Percentiles rank a stretch among this genome's conserved stretches.
phyloP scores from a whole-genome alignment of 2,329 filamentous ascomycete species.

The Hysterium pulicare region DNA sequence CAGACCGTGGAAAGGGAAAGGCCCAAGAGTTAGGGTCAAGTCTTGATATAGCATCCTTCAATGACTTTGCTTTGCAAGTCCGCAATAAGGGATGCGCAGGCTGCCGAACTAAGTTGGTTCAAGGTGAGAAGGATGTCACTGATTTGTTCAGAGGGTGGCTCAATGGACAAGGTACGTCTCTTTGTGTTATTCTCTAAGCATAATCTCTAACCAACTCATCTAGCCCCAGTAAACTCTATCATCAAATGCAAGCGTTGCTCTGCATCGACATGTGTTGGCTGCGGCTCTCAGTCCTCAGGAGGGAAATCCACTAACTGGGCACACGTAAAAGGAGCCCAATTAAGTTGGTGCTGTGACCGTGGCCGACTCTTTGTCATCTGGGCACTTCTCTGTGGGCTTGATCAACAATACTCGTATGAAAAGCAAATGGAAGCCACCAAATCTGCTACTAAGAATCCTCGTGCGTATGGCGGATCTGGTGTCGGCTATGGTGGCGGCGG shows the following conservation, averaged over 20 bases:
- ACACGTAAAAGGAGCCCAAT: constrained; percentile 7
- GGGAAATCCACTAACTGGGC: constrained; percentile 2
- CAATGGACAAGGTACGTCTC: too few relatives aligned
- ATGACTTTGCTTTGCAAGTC: constrained; percentile 12
- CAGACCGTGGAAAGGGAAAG: too few relatives aligned
- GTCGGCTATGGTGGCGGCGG: constrained; percentile 9
- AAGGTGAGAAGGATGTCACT: constrained; percentile 9
- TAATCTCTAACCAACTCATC: too few relatives aligned
- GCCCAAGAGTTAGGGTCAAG: too few relatives aligned
- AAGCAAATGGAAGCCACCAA: constrained; percentile 9
- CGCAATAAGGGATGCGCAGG: constrained; percentile 9
- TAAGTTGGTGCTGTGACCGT: constrained; percentile 35
- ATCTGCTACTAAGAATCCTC: background rate
- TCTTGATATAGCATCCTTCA: constrained; percentile 3
- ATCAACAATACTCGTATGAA: constrained; percentile 19
- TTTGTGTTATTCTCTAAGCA: too few relatives aligned
- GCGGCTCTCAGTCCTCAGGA: constrained; percentile 7
- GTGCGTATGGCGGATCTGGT: constrained; percentile 3
- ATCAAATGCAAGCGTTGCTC: constrained; percentile 18
- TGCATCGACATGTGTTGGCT: constrained; percentile 15
- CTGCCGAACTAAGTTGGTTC: constrained; percentile 12
- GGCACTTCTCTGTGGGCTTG: constrained; percentile 37
- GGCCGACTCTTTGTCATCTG: constrained; percentile 35
- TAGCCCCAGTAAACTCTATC: background rate
- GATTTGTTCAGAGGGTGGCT: constrained; percentile 16